A percentile compares a stretch with the other conserved stretches of the same genome.
These are phyloP conservation scores for Caloboletus firmus DNA, from an alignment of 1,284 basidiomycete genomes.

Conservation along the genomic window DNA sequence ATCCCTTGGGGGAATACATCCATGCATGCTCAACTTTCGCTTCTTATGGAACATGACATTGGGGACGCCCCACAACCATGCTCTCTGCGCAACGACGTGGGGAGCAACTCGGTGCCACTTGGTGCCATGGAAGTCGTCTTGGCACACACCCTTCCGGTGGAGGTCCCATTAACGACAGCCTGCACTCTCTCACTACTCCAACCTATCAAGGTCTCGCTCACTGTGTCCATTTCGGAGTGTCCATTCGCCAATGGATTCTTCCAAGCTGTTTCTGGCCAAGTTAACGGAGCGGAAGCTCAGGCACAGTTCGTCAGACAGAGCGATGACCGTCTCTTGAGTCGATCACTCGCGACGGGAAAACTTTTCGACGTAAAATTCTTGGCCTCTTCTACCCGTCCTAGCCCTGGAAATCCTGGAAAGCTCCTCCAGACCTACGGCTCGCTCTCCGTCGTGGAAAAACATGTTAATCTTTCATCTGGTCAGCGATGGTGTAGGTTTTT, in stretches of 20 bases:
- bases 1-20: constrained; percentile 16
- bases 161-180: background rate
- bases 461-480: constrained; percentile 16
- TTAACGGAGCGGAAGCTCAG: background rate
- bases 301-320: constrained; percentile 7
- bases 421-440: constrained; percentile 16
- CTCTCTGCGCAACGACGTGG: background rate
- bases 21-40: constrained; percentile 16
- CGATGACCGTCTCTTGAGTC: constrained; percentile 10
- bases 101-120: background rate
- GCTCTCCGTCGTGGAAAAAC: constrained; percentile 17
- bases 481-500: background rate
- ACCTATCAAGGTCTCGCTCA: constrained; percentile 10
- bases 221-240: constrained; percentile 18
- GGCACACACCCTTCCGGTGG: background rate
- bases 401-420: background rate
- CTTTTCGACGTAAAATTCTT: constrained; percentile 24
- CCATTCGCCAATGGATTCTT: constrained; percentile 21
- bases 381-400: constrained; percentile 1
- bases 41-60: background rate
- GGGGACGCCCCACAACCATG: background rate
- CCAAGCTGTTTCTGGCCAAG: background rate
- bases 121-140: constrained; percentile 7
- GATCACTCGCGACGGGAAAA: constrained; percentile 25
- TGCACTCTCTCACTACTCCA: background rate